Conservation (phyloP, 441 rosid species). For the Pelargonium australe region DNA sequence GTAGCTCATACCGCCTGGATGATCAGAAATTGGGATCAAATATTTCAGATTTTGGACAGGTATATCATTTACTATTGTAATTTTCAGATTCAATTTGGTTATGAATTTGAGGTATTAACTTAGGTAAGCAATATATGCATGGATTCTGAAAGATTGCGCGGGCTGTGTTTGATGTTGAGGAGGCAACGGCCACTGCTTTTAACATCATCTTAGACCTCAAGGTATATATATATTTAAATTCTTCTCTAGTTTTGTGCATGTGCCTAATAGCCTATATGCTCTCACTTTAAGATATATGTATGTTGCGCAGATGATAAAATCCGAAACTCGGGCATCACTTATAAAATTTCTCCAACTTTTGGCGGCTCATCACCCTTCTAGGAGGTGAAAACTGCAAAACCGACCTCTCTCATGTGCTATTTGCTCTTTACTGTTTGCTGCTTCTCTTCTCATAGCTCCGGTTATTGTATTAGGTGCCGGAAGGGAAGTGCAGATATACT, state of each 20-base stretch:
- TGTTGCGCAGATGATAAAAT: constrained; percentile 57
- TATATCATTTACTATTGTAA: constrained; percentile 24
- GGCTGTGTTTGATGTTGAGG: constrained; percentile 89
- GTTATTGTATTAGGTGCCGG: constrained; percentile 61
- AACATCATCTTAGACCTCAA: constrained; percentile 66
- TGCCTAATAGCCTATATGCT: neutral
- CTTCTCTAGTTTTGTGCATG: neutral
- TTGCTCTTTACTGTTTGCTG: constrained; percentile 17
- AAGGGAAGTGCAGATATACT: constrained; percentile 86
- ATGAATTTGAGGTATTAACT: constrained; percentile 17
- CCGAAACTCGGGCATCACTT: constrained; percentile 69
- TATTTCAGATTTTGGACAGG: constrained; percentile 67
- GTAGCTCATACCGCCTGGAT: constrained; percentile 73
- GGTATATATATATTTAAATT: constrained; percentile 32
- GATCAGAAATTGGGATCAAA: constrained; percentile 68
- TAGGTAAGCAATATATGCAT: constrained; percentile 12
- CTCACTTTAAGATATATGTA: constrained; percentile 2
- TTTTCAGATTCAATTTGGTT: neutral
- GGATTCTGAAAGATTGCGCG: constrained; percentile 53
- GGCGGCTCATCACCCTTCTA: constrained; percentile 84
- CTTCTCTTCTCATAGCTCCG: constrained; percentile 26
- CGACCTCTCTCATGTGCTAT: constrained; percentile 14
- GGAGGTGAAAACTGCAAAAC: constrained; percentile 42
- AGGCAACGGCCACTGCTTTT: constrained; percentile 72
- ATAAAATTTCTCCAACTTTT: constrained; percentile 78